Evolutionary conservation across 805 yeast genomes (phyloP).

Genomic region (Scheffersomyces coipomensis): DNA sequence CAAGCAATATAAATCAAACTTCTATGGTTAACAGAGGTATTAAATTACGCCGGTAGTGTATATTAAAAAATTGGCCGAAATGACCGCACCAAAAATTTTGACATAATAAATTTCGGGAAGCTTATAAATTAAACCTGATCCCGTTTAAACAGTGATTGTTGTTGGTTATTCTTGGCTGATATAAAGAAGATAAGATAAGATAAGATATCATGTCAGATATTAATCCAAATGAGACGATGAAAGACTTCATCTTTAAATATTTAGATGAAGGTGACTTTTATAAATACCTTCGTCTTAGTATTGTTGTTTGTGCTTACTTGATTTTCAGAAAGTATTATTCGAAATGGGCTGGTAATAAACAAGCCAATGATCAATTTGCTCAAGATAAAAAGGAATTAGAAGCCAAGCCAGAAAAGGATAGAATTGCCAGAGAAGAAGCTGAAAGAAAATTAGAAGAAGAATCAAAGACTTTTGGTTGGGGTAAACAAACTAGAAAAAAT

Average conservation of each 20-base stretch:
- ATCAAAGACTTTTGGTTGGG: slow-evolving; percentile 71
- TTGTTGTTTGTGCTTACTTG: slow-evolving; percentile 62
- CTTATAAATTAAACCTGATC: too few relatives aligned
- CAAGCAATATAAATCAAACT: too few relatives aligned
- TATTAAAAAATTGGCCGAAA: too few relatives aligned
- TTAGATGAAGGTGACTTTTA: slow-evolving; percentile 41
- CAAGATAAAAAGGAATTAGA: slow-evolving; percentile 44
- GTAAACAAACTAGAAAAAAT: slow-evolving; percentile 65
- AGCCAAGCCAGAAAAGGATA: slow-evolving; percentile 33
- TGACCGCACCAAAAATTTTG: too few relatives aligned
- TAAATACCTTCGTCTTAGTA: slow-evolving; percentile 45
- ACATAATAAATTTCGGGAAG: too few relatives aligned
- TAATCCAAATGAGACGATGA: neutral
- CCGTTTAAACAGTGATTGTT: too few relatives aligned
- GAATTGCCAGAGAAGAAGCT: slow-evolving; percentile 32
- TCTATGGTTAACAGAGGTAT: too few relatives aligned
- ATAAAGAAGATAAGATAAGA: too few relatives aligned
- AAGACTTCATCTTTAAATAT: slow-evolving; percentile 26
- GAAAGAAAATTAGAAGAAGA: slow-evolving; percentile 26
- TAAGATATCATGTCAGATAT: too few relatives aligned
- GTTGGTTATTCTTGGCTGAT: too few relatives aligned
- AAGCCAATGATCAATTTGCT: slow-evolving; percentile 46
- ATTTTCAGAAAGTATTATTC: slow-evolving; percentile 56
- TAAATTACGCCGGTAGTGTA: too few relatives aligned
- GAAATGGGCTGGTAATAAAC: slow-evolving; percentile 56